Evolutionary conservation across 495 filamentous ascomycete species (phyloP).

Genomic region (Patellaria atrata): DNA sequence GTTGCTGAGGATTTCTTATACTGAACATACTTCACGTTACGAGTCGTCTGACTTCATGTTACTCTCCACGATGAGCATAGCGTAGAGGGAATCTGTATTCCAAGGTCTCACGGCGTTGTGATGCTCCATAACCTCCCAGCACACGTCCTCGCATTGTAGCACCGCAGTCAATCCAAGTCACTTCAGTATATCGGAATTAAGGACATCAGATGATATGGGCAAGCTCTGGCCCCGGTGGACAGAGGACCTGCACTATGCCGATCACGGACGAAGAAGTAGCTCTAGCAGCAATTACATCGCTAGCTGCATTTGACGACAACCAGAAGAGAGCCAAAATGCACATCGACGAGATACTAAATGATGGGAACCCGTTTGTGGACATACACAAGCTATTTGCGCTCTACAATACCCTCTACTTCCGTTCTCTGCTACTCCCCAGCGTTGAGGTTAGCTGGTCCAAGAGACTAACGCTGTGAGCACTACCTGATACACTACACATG

Average conservation of each 20-base stretch:
- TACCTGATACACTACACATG: conserved; percentile 2
- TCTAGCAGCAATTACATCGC: conserved; percentile 19
- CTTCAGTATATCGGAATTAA: too few species aligned
- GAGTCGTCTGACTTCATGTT: too few species aligned
- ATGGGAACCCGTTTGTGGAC: conserved; percentile 21
- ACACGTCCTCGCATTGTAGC: too few species aligned
- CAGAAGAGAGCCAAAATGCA: conserved; percentile 15
- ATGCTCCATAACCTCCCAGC: too few species aligned
- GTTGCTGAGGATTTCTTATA: too few species aligned
- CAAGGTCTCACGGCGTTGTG: too few species aligned
- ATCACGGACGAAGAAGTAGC: conserved; percentile 27
- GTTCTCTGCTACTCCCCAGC: conserved; percentile 18
- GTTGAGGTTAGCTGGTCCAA: conserved; percentile 25
- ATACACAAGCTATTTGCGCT: conserved; percentile 24
- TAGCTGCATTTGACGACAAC: conserved; percentile 16
- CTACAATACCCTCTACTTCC: conserved; percentile 26
- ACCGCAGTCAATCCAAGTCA: too few species aligned
- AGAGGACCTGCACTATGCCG: conserved; percentile 22
- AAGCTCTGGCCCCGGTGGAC: too few species aligned
- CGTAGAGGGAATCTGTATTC: too few species aligned
- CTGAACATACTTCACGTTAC: too few species aligned
- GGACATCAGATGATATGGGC: too few species aligned
- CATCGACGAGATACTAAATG: conserved; percentile 16
- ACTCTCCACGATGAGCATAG: too few species aligned
- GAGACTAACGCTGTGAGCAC: conserved; percentile 21